Conservation (phyloP, 805 yeast genomes). For the Cyberlindnera subsufficiens region DNA sequence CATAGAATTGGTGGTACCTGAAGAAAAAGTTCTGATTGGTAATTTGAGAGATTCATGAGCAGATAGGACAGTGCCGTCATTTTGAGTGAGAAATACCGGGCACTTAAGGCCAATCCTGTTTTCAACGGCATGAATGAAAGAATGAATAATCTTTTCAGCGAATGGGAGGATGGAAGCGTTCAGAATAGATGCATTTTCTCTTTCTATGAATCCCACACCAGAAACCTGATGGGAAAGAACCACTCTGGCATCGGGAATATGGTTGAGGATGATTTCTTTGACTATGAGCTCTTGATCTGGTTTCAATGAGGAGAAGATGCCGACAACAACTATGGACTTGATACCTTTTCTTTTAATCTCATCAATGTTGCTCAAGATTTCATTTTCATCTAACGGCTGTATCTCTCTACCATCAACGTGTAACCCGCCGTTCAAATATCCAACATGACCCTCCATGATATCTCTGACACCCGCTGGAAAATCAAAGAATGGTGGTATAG, state of each 20-base stretch:
- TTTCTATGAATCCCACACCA: conserved; percentile 38
- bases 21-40: conserved; percentile 43
- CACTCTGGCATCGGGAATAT: conserved; percentile 30
- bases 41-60: conserved; percentile 31
- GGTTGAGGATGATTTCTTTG: conserved; percentile 26
- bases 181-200: conserved; percentile 42
- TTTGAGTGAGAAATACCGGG: conserved; percentile 38
- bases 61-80: conserved; percentile 42
- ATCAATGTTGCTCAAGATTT: conserved; percentile 23
- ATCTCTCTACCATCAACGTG: conserved; percentile 37
- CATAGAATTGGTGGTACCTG: conserved; percentile 45
- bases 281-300: conserved; percentile 31
- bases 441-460: conserved; percentile 31
- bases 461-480: conserved; percentile 33
- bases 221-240: conserved; percentile 36
- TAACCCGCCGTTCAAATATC: conserved; percentile 33
- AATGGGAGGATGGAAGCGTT: conserved; percentile 39
- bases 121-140: conserved; percentile 32
- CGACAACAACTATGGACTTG: conserved; percentile 33
- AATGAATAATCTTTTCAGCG: conserved; percentile 35
- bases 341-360: conserved; percentile 28
- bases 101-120: conserved; percentile 28
- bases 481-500: conserved; percentile 36
- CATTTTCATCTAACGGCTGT: conserved; percentile 26
- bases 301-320: conserved; percentile 34